Percentiles rank a stretch among this genome's conserved stretches.
Conservation (phyloP, 148 eudicot genomes). For the Chenopodium suecicum region DNA sequence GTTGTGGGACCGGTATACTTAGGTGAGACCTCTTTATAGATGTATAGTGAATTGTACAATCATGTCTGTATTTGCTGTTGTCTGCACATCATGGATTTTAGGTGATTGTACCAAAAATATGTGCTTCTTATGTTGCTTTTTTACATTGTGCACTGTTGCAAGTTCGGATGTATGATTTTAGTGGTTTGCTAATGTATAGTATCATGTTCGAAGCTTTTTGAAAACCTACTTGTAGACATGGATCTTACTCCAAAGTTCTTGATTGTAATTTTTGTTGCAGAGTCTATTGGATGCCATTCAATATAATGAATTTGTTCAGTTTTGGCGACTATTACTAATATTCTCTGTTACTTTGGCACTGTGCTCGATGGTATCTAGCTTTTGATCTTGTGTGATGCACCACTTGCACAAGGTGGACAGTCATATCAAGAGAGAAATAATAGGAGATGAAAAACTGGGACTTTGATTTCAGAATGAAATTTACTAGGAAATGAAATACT, state of each 20-base stretch:
- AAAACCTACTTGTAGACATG: background rate
- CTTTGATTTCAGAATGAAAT: too few relatives aligned
- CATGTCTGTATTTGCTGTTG: background rate
- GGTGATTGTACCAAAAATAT: background rate
- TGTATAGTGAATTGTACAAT: background rate
- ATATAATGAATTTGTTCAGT: background rate
- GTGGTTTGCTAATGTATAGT: background rate
- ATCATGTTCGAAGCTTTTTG: background rate
- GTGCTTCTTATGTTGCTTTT: background rate
- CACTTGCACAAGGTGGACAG: too few relatives aligned
- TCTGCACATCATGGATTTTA: background rate
- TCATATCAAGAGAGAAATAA: too few relatives aligned
- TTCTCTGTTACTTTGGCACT: background rate
- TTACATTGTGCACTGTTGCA: background rate
- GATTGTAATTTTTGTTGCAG: background rate
- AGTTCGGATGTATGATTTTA: background rate
- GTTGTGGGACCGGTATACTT: slow-evolving; percentile 96
- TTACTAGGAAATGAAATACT: too few relatives aligned
- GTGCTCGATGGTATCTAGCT: background rate
- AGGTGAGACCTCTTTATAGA: slow-evolving; percentile 48
- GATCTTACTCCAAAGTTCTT: background rate
- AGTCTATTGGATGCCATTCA: background rate
- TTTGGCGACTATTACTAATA: background rate
- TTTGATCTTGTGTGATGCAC: background rate
- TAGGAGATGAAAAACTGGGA: too few relatives aligned